Base-by-base conservation (phyloP, 768 basidiomycete genomes). In the Cubamyces sp. region DNA sequence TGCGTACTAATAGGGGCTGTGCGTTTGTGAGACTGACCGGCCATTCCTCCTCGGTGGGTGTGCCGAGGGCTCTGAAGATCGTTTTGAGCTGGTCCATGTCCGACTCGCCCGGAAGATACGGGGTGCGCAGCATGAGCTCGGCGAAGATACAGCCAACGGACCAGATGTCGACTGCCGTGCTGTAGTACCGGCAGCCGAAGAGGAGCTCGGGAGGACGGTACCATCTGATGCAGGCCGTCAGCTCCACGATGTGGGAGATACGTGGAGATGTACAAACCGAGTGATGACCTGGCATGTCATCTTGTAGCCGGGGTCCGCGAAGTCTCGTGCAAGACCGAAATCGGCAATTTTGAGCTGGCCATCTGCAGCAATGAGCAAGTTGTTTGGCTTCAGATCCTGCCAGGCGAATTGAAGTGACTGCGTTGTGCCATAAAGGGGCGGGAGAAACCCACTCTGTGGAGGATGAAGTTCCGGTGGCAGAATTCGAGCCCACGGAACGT, bases 231-330 rank as follows among this genome's bases (percentile, higher is more conserved):
- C 37, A 12, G 19, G 43, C 21, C 14, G 16, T 47, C n/a, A 64
- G 53, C 40, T 41, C 64, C 61, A 40, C 37, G 39, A 42, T 43
- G 43, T 14, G 28, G 60, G 57, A 48, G 54, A 23, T 23, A 34
- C 51, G 61, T 43, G 19, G 43, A 37, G 1, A 19, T n/a, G 12
- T n/a, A 74, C 85, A 55, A 53, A 96, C 94, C 94, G 83, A 18
- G 97, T 99, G 76, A 99, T 98, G 64, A 99, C 96, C 71, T 98
- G 95, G 69, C 90, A 92, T 0, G 97, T 98, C 97, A 99, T 98
- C 75, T 94, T 94, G 71, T 90, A 89, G 3, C 90, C 91, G 25
- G 96, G 94, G 69, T 98, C 97, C 16, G 91, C 93, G 74, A 91
- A 96, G 77, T 99, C 97, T 59, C 97, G 80, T 25, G 97, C 97